Evolutionary conservation across 1,139 yeast genomes (phyloP), one percentile per base, ranked within the genome.

Genomic region (Suhomyces taliae): DNA sequence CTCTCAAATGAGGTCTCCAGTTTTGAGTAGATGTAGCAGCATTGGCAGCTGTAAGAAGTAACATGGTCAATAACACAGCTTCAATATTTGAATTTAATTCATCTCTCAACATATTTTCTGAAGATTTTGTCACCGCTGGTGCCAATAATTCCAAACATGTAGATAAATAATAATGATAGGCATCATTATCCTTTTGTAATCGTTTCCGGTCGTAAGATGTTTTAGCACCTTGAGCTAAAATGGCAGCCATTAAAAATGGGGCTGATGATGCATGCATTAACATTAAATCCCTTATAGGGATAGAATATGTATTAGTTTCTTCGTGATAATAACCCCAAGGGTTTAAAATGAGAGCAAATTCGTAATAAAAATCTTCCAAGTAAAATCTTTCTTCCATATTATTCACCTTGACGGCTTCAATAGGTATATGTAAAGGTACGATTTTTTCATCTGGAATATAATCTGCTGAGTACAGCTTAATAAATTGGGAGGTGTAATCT

Each of bases 1-100:
- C 63, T 35, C 53, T 47, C 27, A 59, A 48, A 46, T 59, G 63
- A 2, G 60, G 60, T n/a, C 62, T 41, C 63, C 62, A 59, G 33
- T 55, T 49, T 40, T 54, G 63, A 12, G 53, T 52, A 3, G 54
- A 45, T 12, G 54, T 53, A 8, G 58, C 52, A 0, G 63, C 61
- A 42, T 56, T 59, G 11, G 60, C 52, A 3, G 59, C 53, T 2
- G 60, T 54, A 11, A 59, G 46, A 4, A 59, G 51, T n/a, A 59
- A 44, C 31, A 57, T 57, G 1, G 63, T 58, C 24, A 59, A 45
- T 7, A 59, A 49, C 3, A 59, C 59, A 5, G 60, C 55, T 35
- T 58, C 63, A n/a, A 56, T 53, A 39, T 58, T 55, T 11, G 48
- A 45, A 19, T 38, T 42, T 26, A 50, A 27, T 24, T 45, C 48